These are phyloP conservation scores for Carex arenaria DNA, from an alignment of 202 grass and related monocot genomes.

Conservation along the genomic window DNA sequence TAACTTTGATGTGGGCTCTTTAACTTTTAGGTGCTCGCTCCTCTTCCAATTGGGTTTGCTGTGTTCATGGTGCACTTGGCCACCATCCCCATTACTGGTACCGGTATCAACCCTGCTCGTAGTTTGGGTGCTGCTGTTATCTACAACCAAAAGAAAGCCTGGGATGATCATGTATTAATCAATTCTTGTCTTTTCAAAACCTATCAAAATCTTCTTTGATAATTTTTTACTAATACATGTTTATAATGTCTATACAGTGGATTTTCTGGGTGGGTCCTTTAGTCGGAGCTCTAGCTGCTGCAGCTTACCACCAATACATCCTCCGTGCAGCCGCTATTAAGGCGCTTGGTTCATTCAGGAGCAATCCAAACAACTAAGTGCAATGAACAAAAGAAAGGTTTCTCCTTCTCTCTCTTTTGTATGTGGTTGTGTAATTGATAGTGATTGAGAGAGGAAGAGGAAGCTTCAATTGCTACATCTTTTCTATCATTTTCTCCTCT, in stretches of 20 bases:
- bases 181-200: background rate
- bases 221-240: background rate
- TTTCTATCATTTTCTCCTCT: slow-evolving; percentile 10
- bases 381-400: background rate
- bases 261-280: slow-evolving; percentile 44
- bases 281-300: slow-evolving; percentile 40
- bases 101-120: slow-evolving; percentile 33
- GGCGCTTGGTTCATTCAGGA: slow-evolving; percentile 61
- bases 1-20: slow-evolving; percentile 15
- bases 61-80: slow-evolving; percentile 35
- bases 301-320: slow-evolving; percentile 63
- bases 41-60: slow-evolving; percentile 51
- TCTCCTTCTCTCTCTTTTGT: background rate
- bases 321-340: slow-evolving; percentile 60
- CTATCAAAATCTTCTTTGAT: background rate
- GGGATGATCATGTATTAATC: slow-evolving; percentile 45
- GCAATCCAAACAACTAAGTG: slow-evolving; percentile 41
- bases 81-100: slow-evolving; percentile 31
- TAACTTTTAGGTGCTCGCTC: slow-evolving; percentile 35
- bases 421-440: slow-evolving; percentile 8
- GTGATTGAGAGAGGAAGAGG: slow-evolving; percentile 14
- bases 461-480: background rate
- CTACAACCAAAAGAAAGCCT: slow-evolving; percentile 50
- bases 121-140: slow-evolving; percentile 56
- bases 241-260: slow-evolving; percentile 32